phyloP scores from a whole-genome alignment of 371 early-diverging fungal species.

The Zychaea mexicana region DNA sequence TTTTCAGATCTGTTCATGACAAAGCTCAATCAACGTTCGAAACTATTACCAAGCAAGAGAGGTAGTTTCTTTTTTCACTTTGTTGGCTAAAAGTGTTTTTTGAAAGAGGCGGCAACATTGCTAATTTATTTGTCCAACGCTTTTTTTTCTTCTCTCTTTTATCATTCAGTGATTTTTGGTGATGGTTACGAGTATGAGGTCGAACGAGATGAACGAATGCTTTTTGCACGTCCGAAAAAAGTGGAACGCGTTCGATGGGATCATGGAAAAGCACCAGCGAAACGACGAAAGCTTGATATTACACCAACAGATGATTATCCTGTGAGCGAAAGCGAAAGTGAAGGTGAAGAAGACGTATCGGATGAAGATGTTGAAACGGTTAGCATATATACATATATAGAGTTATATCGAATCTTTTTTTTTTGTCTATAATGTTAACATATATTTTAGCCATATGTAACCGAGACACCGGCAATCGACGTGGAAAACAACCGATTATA shows the following conservation, averaged over 20 bases:
- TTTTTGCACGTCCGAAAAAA: slow-evolving; percentile 36
- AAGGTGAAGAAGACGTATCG: not conserved
- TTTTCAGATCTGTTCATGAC: slow-evolving; percentile 72
- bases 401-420: not conserved
- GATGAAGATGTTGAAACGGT: slow-evolving; percentile 6
- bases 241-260: slow-evolving; percentile 20
- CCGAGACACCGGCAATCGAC: not conserved
- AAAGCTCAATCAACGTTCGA: slow-evolving; percentile 36
- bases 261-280: slow-evolving; percentile 7
- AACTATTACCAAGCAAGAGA: slow-evolving; percentile 29
- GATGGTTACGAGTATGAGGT: slow-evolving; percentile 50
- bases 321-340: not conserved
- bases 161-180: slow-evolving; percentile 35
- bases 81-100: not conserved
- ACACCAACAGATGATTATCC: not conserved
- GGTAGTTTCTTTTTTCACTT: slow-evolving; percentile 22
- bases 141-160: too few species aligned
- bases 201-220: slow-evolving; percentile 39
- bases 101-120: too few species aligned
- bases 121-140: too few species aligned
- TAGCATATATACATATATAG: not conserved
- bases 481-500: slow-evolving; percentile 40
- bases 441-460: not conserved
- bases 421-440: not conserved
- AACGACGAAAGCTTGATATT: slow-evolving; percentile 35